Base-by-base conservation (phyloP, 116 monocot genomes). In the Papilionanthe hybrid region DNA sequence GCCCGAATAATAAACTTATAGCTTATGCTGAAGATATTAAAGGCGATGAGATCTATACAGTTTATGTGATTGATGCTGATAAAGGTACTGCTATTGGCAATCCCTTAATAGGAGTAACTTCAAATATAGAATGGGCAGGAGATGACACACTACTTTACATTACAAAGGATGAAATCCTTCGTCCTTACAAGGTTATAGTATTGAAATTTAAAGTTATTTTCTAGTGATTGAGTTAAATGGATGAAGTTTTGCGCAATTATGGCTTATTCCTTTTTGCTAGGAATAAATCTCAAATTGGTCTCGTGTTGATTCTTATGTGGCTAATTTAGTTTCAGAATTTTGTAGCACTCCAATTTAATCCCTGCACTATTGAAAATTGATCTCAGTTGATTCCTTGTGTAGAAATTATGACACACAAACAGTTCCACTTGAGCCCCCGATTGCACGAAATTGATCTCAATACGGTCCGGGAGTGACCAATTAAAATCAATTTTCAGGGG, bases 11-110 rank as follows among this genome's bases (percentile, higher is more conserved):
- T 81, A 88, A 85, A 53, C 77, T 88, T 45, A 83, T 90, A 77
- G 88, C 90, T 50, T 92, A 88, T 53, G 92, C 99, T 78, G 95
- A 99, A 85, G 99, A 99, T 67, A 95, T 83, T 41, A 99, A 93
- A 87, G 99, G 99, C 37, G 79, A 99, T 89, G 99, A 99, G 79
- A 89, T 99, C 41, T 93, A 95, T 80, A 89, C 82, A 73, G 86
- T 95, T 71, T 77, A 90, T 82, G 77, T 95, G 5, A 99, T 95
- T 83, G 89, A 99, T 86, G 92, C 88, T 72, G 93, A 99, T 82
- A 90, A 66, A 60, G 84, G 92, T 42, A 79, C 77, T 68, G 72
- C 77, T 84, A 68, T 99, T 89, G 99, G 90, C 47, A 79, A 79
- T 47, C 93, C 95, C 81, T 60, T 99, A 49, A 72, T 47, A 42